Evolutionary conservation across 1,284 basidiomycete species (phyloP), one percentile per base, ranked within the genome.

Genomic region (Melampsora larici-populina): DNA sequence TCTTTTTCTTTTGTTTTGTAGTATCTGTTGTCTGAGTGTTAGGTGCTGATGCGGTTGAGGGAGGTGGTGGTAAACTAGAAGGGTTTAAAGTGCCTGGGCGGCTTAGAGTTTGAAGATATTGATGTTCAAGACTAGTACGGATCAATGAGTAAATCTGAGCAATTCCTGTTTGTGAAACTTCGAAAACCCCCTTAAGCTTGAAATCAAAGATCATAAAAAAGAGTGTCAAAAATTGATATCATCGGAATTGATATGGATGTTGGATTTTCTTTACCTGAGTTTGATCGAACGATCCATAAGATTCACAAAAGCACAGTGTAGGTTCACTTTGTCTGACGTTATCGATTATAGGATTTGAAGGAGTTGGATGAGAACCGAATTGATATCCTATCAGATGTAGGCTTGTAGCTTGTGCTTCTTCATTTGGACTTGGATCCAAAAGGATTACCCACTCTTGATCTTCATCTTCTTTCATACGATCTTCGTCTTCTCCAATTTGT

Each of bases 351-450:
- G 43, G 43, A 15, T 46, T 46, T 46, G 43, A 46, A 5, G 43
- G 43, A 46, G 43, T 46, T 46, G 11, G 15, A 46, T 46, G 43
- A 46, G 43, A 17, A 46, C 73, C 66, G 55, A 76, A 76, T 24
- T 68, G 65, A 36, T 68, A 33, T 36, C 65, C 73, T n/a, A 76
- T 29, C 11, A 76, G 15, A 36, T 68, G 66, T 29, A 76, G 33
- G 17, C 73, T 68, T 3, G 55, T 60, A n/a, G 73, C 73, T 9
- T 26, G 24, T 9, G 64, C 48, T 31, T 76, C 73, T 68, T 76
- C 73, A 18, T 21, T 18, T 31, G 48, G 68, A 60, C 49, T 62
- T n/a, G 73, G 73, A 58, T 76, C 73, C 7, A 76, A 46, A 15
- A 76, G 51, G 29, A 69, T 31, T 0, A 46, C 43, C 43, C 43